Evolutionary conservation across 768 basidiomycete genomes (phyloP), one percentile per base, ranked within the genome.

Genomic region (Sarcomyxa edulis): DNA sequence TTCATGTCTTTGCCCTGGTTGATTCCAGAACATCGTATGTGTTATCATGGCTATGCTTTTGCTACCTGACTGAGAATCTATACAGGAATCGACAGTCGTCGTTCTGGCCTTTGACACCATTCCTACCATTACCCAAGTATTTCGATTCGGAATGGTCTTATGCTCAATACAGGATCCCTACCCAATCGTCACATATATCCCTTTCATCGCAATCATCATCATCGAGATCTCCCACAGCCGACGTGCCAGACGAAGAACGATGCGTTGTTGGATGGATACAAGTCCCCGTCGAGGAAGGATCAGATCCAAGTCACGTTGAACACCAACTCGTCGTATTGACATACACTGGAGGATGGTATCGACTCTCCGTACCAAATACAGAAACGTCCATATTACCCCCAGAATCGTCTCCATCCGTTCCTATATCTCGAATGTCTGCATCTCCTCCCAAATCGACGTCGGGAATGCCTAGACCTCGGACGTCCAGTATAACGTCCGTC

Each of bases 121-220:
- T 83, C 53, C 62, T 95, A 7, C 85, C 84, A 10, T 69, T 90
- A 23, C 91, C 91, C 12, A 88, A 85, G 45, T 95, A 95, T 57
- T 93, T 96, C 54, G 81, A 82, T 52, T 93, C 90, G n/a, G 84
- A 93, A 58, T 95, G 92, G 93, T 94, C 92, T 0, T 93, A 95
- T 53, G 89, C 92, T 10, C 85, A 89, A 48, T 96, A 88, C 56
- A 77, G 88, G 29, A 86, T 96, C 53, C 92, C 92, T 3, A 66
- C 84, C 2, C 87, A 90, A 48, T 82, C 84, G 2, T 69, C 90
- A 6, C 89, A 93, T 46, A 83, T 91, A 32, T 82, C 86, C 8
- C 61, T 92, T 23, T 78, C 83, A 9, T 75, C 84, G 3, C n/a
- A n/a, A n/a, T 72, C 78, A n/a, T 71, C 79, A 1, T 56, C 74